A percentile compares a stretch with the other conserved stretches of the same genome.
Evolutionary conservation across 2,329 filamentous ascomycete species (phyloP).

Genomic region (Alternaria viburni): DNA sequence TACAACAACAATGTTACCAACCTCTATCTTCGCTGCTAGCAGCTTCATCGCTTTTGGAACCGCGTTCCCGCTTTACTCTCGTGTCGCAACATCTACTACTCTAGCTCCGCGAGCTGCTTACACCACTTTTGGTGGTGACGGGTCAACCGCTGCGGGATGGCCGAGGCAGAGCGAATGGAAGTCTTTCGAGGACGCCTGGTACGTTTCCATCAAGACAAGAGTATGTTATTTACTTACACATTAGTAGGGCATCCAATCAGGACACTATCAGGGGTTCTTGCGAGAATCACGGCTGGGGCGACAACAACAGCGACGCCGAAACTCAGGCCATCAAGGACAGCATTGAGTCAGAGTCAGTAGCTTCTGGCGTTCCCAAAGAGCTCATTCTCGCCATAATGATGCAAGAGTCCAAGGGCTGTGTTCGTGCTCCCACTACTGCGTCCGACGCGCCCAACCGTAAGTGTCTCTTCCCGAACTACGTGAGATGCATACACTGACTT

Average conservation of each 20-base stretch:
- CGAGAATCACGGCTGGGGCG: conserved; percentile 38
- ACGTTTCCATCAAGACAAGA: neutral
- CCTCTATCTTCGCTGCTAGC: conserved; percentile 25
- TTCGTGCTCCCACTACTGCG: conserved; percentile 53
- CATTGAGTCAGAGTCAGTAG: conserved; percentile 41
- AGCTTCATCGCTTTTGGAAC: conserved; percentile 34
- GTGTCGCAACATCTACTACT: conserved; percentile 10
- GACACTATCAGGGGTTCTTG: conserved; percentile 47
- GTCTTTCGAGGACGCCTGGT: conserved; percentile 45
- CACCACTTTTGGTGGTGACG: conserved; percentile 44
- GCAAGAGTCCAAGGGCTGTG: conserved; percentile 57
- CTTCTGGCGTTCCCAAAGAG: conserved; percentile 46
- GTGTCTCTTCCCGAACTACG: neutral
- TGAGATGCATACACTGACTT: neutral
- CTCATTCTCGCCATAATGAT: conserved; percentile 55
- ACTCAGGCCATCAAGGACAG: conserved; percentile 47
- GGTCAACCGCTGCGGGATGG: conserved; percentile 46
- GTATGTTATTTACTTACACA: conserved; percentile 2
- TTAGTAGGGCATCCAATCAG: conserved; percentile 42
- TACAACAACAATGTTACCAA: neutral
- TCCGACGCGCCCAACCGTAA: conserved; percentile 49
- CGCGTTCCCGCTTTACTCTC: conserved; percentile 28
- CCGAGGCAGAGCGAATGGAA: conserved; percentile 44
- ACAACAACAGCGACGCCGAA: conserved; percentile 50
- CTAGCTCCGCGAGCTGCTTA: conserved; percentile 30